Conservation (phyloP, 208 protist species). For the Acanthamoeba royreba region DNA sequence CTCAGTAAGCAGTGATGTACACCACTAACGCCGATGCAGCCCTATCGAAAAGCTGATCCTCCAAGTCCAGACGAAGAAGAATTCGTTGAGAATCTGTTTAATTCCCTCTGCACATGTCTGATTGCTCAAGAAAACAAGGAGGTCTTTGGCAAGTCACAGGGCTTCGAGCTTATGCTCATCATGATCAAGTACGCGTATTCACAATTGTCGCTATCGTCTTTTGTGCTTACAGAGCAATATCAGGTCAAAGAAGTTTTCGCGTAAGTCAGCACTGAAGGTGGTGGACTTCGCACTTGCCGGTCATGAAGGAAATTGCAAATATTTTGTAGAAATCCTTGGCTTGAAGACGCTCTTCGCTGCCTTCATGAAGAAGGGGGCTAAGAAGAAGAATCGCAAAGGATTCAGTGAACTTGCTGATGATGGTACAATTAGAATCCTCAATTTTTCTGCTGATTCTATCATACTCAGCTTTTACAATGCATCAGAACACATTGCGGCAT, state of each 20-base stretch:
- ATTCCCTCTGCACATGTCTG: slow-evolving; percentile 65
- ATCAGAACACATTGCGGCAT: slow-evolving; percentile 57
- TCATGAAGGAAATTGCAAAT: not conserved
- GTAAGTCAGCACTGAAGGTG: slow-evolving; percentile 68
- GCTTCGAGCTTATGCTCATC: slow-evolving; percentile 76
- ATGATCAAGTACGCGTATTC: slow-evolving; percentile 68
- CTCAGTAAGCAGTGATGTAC: too few species aligned
- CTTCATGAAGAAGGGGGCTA: slow-evolving; percentile 72
- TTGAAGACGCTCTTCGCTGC: slow-evolving; percentile 75
- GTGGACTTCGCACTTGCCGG: slow-evolving; percentile 59
- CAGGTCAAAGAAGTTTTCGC: slow-evolving; percentile 60
- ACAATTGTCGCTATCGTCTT: not conserved
- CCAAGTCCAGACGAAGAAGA: slow-evolving; percentile 55
- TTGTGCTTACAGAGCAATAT: too few species aligned
- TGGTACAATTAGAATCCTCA: not conserved
- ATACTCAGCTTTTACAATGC: too few species aligned
- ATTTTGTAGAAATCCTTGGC: slow-evolving; percentile 70
- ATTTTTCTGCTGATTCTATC: too few species aligned
- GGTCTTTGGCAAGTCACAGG: slow-evolving; percentile 71
- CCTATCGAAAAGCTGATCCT: not conserved
- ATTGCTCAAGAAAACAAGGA: slow-evolving; percentile 51
- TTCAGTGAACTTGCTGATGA: slow-evolving; percentile 58
- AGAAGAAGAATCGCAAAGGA: slow-evolving; percentile 45
- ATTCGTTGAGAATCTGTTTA: slow-evolving; percentile 73
- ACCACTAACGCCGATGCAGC: too few species aligned